Percentiles rank a stretch among this genome's conserved stretches.
Evolutionary conservation across 1,139 yeast species (phyloP).

Genomic region (Candida sanyaensis): DNA sequence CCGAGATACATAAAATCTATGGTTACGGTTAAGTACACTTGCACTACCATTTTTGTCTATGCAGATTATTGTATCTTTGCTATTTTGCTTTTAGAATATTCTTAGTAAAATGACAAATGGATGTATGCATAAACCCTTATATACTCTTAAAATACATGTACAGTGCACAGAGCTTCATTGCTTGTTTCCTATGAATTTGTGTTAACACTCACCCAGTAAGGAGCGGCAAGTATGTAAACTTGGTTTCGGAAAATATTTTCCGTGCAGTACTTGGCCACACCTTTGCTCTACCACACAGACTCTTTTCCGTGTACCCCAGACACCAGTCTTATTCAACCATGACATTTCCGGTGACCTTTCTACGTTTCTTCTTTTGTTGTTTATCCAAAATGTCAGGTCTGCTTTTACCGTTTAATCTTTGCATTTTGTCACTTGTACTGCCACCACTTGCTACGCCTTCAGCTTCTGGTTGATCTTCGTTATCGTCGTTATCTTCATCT

Average conservation of each 20-base stretch:
- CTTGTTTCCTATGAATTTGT: not conserved
- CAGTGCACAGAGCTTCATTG: not conserved
- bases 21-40: not conserved
- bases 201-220: not conserved
- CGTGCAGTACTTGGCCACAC: not conserved
- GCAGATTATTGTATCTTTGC: not conserved
- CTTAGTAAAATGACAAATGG: constrained; percentile 1
- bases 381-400: not conserved
- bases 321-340: constrained; percentile 11
- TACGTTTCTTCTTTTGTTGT: constrained; percentile 11
- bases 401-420: constrained; percentile 1
- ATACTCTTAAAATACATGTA: not conserved
- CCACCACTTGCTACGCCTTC: constrained; percentile 6
- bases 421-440: not conserved
- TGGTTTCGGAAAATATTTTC: not conserved
- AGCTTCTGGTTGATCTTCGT: not conserved
- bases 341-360: constrained; percentile 17
- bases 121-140: not conserved
- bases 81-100: not conserved
- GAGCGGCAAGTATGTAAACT: not conserved
- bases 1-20: not conserved
- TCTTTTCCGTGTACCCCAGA: not conserved
- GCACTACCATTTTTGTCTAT: not conserved
- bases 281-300: too few species aligned
- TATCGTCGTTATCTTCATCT: constrained; percentile 10